Conservation (phyloP, 331 rosid genomes). For the Acacia concinna region DNA sequence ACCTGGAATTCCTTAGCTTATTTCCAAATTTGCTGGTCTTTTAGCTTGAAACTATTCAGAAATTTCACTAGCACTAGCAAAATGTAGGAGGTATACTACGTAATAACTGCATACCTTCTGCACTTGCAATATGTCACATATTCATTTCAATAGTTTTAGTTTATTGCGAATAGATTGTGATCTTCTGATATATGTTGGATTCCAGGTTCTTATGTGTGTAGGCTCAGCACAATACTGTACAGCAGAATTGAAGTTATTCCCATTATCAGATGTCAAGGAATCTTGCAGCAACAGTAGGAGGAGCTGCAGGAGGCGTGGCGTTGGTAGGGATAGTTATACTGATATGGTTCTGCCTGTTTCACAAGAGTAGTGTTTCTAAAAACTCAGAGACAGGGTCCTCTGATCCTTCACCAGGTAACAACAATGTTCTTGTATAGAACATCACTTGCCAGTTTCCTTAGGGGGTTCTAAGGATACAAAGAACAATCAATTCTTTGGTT, state of each 20-base stretch:
- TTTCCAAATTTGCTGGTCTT: background rate
- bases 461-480: background rate
- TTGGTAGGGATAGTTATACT: constrained; percentile 71
- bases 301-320: constrained; percentile 97
- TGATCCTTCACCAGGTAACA: constrained; percentile 88
- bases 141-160: background rate
- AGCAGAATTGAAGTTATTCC: constrained; percentile 64
- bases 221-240: constrained; percentile 40
- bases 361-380: constrained; percentile 51
- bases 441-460: background rate
- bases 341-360: constrained; percentile 57
- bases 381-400: constrained; percentile 95
- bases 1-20: background rate
- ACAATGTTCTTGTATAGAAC: background rate
- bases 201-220: constrained; percentile 61
- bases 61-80: constrained; percentile 3
- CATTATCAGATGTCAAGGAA: constrained; percentile 81
- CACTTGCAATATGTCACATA: background rate
- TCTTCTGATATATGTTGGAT: constrained; percentile 35
- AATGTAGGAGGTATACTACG: constrained; percentile 8
- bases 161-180: constrained; percentile 35
- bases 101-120: constrained; percentile 39
- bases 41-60: constrained; percentile 8
- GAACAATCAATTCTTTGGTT: background rate
- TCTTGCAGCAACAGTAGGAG: constrained; percentile 92